Evolutionary conservation across 768 basidiomycete genomes (phyloP), one percentile per base, ranked within the genome.

Genomic region (Suillus luteus): DNA sequence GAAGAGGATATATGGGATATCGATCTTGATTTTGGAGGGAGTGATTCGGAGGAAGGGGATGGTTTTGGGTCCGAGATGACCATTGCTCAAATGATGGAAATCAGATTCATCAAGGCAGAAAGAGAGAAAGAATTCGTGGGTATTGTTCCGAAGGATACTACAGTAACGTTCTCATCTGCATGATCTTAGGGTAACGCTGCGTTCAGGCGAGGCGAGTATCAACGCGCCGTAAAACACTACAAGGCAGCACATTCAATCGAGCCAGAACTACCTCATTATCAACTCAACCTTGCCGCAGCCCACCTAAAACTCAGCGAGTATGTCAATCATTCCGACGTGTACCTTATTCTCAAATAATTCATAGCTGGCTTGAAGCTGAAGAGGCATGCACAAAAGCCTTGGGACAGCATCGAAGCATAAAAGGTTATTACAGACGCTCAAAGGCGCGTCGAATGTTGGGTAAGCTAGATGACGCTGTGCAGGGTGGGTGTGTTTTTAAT

Each of bases 1-100:
- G 90, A 91, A 66, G 90, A 91, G 65, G 90, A 92, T 66, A 81
- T 89, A 9, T 91, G 90, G 90, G 88, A 88, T 63, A 74, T 87
- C 37, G 86, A 87, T 60, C 76, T 91, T 9, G 89, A 91, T 71
- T 89, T 89, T 70, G 84, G 83, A 0, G 82, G 79, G 5, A 70
- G 78, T 64, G 86, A 86, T 48, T 77, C 82, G 0, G 85, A 86
- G 44, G 85, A 83, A 61, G 78, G 78, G 27, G 71, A 78, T 11
- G 83, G 85, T 51, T 70, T 72, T 31, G 73, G 72, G 33, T 70
- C 70, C n/a, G 74, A 75, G 60, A 86, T 89, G 86, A 88, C 88
- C 0, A 87, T 91, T 51, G 83, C 82, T 5, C 88, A 92, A 73
- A 80, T 89, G 66, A 89, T 91, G 85, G 89, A 91, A 70, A 87